Base-by-base conservation (phyloP, 495 filamentous ascomycete species). In the Neohortaea acidophila region DNA sequence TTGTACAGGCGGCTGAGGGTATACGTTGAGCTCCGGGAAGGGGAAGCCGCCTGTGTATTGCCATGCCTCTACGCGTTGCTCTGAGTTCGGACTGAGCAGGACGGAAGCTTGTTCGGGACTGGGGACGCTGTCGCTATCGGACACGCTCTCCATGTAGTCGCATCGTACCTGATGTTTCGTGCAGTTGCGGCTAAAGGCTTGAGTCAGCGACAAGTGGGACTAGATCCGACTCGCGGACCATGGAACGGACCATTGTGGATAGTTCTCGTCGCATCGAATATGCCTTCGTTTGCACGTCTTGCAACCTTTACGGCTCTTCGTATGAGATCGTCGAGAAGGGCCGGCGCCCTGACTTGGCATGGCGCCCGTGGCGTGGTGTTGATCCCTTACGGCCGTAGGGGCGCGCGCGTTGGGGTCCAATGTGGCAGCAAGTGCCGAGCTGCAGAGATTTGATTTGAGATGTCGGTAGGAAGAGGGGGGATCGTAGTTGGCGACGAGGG, bases 141-240 rank as follows among this genome's bases (percentile, higher is more conserved):
- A 63, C 21, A 73, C 64, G 41, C 72, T 70, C 52, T 94, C 84
- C 70, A 91, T 87, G 60, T 96, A 97, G 50, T 92, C 87, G 60
- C 89, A 97, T 54, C 85, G 77, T 50, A 91, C 87, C 64, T 93
- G 92, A 59, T 97, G 89, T 58, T 96, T 96, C 38, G 87, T 94
- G 61, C 89, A 97, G 61, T 96, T 96, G 45, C 83, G 83, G 63
- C 87, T 96, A 50, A n/a, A n/a, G n/a, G n/a, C n/a, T n/a, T n/a
- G n/a, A n/a, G n/a, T 21, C 9, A 11, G 10, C 8, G 33, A 36
- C 51, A 34, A 57, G 33, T 22, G 33, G n/a, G n/a, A 5, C 15
- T 10, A 27, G 10, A 8, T 27, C 14, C 17, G 25, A 30, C 3
- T 35, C 5, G 2, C 21, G 17, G 15, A 11, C 1, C 8, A 23